Base-by-base conservation (phyloP, 2,329 filamentous ascomycete species). In the Penicillium expansum region DNA sequence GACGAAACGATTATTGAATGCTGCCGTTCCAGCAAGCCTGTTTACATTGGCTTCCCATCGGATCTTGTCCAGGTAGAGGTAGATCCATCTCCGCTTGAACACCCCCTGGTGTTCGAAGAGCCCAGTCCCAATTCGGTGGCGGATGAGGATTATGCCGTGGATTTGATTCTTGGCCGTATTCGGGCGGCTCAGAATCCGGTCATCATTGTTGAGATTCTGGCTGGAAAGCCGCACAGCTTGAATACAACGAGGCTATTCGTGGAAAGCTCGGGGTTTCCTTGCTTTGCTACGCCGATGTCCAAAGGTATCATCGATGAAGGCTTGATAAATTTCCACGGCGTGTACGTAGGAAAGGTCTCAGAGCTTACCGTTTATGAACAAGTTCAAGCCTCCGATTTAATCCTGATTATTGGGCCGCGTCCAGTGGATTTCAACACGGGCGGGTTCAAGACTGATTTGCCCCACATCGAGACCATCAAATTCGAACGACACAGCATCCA, bases 221-320 rank as follows among this genome's bases (percentile, higher is more conserved):
- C 89, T 9, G 84, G 90, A 58, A 84, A 89, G 30, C 88, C 92
- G 67, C 80, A 86, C 45, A 86, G 88, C n/a, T 72, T 91, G 0
- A 71, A 83, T 1, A 88, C 92, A 70, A 84, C 90, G 18, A 83
- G 89, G 63, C 82, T 82, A 4, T 79, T 95, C 6, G 78, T 94
- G 42, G 79, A 86, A 52, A 89, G 87, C 74, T 88, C 88, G 0
- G 79, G 83, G 7, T 77, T 94, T 2, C 91, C 91, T 4, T 86
- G 88, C 0, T 93, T 92, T 63, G 87, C 90, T n/a, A 89, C 89
- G 0, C 89, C 90, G 3, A 93, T 94, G 87, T 91, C 90, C 33
- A 95, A 94, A 76, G 83, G 90, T 14, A 86, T 88, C 22, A 82
- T 95, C 48, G 82, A 92, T 67, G 91, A 95, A 72, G 83, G 81